Evolutionary conservation across 2,329 filamentous ascomycete species (phyloP).

Genomic region (Fonsecaea multimorphosa): DNA sequence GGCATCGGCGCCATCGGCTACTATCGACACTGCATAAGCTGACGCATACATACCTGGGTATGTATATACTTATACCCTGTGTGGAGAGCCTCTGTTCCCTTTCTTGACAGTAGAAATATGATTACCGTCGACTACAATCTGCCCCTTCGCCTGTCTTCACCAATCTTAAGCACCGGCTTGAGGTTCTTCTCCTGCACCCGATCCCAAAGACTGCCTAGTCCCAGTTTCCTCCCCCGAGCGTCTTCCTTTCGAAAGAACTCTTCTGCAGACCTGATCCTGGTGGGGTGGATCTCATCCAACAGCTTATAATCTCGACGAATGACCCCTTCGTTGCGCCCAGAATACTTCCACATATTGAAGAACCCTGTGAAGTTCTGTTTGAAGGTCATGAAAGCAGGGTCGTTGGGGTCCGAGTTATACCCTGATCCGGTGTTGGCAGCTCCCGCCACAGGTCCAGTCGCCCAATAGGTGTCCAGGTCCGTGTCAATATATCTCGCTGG

Average conservation of each 20-base stretch:
- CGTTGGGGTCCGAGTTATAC: constrained; percentile 47
- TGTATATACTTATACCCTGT: background rate
- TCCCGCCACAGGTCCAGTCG: constrained; percentile 29
- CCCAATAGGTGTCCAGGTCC: constrained; percentile 47
- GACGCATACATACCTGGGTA: no score
- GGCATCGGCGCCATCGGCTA: background rate
- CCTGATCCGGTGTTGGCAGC: constrained; percentile 44
- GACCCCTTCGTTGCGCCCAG: constrained; percentile 51
- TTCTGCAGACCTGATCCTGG: constrained; percentile 55
- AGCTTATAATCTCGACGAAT: constrained; percentile 56
- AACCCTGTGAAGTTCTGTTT: constrained; percentile 59
- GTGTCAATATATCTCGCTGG: constrained; percentile 51
- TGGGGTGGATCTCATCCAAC: constrained; percentile 60
- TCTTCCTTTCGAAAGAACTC: constrained; percentile 54
- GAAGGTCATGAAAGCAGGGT: constrained; percentile 49
- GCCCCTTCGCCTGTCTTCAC: constrained; percentile 31
- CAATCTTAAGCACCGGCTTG: constrained; percentile 35
- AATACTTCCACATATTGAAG: constrained; percentile 56
- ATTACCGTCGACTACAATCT: constrained; percentile 22
- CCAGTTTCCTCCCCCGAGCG: constrained; percentile 21
- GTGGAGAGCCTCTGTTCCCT: background rate
- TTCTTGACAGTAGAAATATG: background rate
- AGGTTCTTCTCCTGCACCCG: constrained; percentile 33
- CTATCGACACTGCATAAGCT: constrained; percentile 1
- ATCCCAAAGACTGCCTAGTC: constrained; percentile 36